Evolutionary conservation across 176 grass and related monocot species (phyloP), one percentile per base, ranked within the genome.

Genomic region (Carex parvula): DNA sequence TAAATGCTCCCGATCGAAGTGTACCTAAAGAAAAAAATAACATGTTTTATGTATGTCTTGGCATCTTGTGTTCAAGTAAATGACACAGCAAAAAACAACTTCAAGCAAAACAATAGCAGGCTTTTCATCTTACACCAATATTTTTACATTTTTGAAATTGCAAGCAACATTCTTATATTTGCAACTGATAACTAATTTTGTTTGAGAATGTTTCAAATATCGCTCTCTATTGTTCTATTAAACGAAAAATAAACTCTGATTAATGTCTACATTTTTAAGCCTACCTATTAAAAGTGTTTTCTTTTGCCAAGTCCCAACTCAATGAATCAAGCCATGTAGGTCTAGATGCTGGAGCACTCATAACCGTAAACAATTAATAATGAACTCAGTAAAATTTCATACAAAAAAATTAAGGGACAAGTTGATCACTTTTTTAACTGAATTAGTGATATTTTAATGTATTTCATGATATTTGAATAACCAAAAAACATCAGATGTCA

Each of bases 1-100:
- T 99, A 87, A 89, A 99, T 92, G 88, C 96, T 99, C 72, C 96
- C 96, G 87, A 99, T 93, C 42, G 96, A 99, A 90, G 96, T 99
- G 85, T 99, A 99, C 85, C 95, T 98, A 77, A 79, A 63, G 8
- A 72, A 53, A 12, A 78, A 14, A 70, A 78, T 64, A 65, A 29
- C 42, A 54, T 30, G 50, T 80, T 81, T 66, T 70, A 52, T 56
- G 30, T 14, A 62, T 17, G 32, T 57, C 21, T 56, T 76, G 70
- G 71, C 46, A 54, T 26, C 48, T 17, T 48, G 20, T 52, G 21
- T 76, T 54, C 16, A 1, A 26, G 21, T 55, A 76, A 76, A 29
- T 76, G 48, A 76, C 71, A 50, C 9, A 50, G 42, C 6, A 44
- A 44, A 76, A 42, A 53, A 74, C 52, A 74, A 50, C 0, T 24